Conservation (phyloP, 805 yeast genomes). For the Candida railenensis region DNA sequence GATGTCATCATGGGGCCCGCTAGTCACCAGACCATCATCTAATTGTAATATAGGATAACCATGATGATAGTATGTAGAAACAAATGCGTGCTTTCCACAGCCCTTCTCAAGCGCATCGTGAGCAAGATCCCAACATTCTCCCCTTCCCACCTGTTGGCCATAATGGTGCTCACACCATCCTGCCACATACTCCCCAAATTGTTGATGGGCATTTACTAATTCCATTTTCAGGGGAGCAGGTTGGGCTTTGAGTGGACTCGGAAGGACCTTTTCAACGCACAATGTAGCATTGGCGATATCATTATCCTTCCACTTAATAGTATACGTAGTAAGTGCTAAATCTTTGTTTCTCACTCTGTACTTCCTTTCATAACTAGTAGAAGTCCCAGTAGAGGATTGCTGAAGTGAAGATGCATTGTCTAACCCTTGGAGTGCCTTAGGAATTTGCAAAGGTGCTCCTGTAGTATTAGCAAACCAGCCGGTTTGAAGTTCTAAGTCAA, state of each 20-base stretch:
- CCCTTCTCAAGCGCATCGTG: slow-evolving; percentile 52
- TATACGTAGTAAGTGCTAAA: slow-evolving; percentile 34
- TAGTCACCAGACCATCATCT: slow-evolving; percentile 8
- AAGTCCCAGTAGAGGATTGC: slow-evolving; percentile 10
- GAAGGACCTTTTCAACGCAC: slow-evolving; percentile 29
- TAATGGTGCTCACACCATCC: slow-evolving; percentile 51
- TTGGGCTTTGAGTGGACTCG: slow-evolving; percentile 40
- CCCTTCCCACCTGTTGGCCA: slow-evolving; percentile 51
- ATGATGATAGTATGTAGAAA: slow-evolving; percentile 46
- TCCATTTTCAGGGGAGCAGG: slow-evolving; percentile 28
- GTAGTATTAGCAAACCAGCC: slow-evolving; percentile 47
- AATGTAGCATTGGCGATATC: slow-evolving; percentile 20
- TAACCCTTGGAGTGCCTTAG: slow-evolving; percentile 35
- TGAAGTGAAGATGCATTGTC: slow-evolving; percentile 26
- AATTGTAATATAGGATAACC: slow-evolving; percentile 41
- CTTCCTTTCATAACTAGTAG: not conserved
- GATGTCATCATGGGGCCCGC: slow-evolving; percentile 39
- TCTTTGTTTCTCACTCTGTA: slow-evolving; percentile 21
- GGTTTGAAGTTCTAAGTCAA: slow-evolving; percentile 42
- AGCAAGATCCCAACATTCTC: slow-evolving; percentile 65
- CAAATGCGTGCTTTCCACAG: slow-evolving; percentile 59
- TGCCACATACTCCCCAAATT: slow-evolving; percentile 53
- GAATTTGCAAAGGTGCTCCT: slow-evolving; percentile 25
- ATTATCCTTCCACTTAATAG: slow-evolving; percentile 39
- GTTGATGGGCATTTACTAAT: slow-evolving; percentile 31